These are phyloP conservation scores for Protomyces pachydermus DNA, from an alignment of 1,139 yeast genomes.

Conservation along the genomic window DNA sequence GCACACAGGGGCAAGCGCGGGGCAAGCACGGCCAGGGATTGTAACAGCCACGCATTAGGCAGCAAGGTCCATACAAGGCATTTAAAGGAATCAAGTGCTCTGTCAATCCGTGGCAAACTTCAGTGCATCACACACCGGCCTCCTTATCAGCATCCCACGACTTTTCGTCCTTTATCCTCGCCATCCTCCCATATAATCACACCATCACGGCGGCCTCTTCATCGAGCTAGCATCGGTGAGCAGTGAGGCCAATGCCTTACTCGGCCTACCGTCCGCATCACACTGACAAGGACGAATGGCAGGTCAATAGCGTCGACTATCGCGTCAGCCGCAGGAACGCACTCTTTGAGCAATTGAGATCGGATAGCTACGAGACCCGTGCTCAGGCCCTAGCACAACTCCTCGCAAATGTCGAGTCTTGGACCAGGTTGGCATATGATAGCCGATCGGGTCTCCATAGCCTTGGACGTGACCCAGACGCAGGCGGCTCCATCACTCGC, in stretches of 20 bases:
- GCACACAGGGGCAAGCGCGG: too few species aligned
- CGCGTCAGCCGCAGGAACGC: conserved; percentile 7
- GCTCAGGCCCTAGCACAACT: conserved; percentile 6
- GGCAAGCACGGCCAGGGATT: too few species aligned
- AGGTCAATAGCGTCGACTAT: not conserved
- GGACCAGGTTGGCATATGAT: conserved; percentile 16
- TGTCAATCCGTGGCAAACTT: too few species aligned
- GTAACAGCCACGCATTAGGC: too few species aligned
- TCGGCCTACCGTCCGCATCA: not conserved
- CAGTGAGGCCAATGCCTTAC: not conserved
- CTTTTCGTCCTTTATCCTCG: too few species aligned
- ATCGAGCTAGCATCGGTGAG: too few species aligned
- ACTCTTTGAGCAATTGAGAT: conserved; percentile 11
- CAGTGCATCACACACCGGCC: too few species aligned
- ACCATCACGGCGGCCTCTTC: too few species aligned
- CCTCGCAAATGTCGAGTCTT: conserved; percentile 4
- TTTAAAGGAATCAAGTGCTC: too few species aligned
- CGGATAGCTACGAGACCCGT: conserved; percentile 2
- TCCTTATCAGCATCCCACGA: too few species aligned
- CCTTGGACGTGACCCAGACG: not conserved
- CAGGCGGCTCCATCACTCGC: not conserved
- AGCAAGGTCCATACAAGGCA: too few species aligned
- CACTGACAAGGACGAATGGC: not conserved
- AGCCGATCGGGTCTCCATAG: not conserved
- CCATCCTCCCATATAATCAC: too few species aligned